Percentiles rank a stretch among this genome's conserved stretches.
These are phyloP conservation scores for Ceratocystis variospora DNA, from an alignment of 2,329 filamentous ascomycete species.

Conservation along the genomic window DNA sequence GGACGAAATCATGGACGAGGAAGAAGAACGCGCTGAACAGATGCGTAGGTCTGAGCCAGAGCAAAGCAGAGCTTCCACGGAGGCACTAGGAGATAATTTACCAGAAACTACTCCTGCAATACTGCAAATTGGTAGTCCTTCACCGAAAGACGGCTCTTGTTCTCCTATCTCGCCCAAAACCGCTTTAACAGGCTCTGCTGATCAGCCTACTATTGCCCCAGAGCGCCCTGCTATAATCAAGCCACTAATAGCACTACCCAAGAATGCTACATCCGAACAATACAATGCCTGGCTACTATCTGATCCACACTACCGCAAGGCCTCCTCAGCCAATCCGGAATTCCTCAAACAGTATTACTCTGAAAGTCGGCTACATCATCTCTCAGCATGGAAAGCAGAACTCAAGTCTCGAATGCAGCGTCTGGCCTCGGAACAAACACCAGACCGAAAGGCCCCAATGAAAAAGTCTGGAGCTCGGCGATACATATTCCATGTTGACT, in stretches of 20 bases:
- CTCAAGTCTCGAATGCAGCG: constrained; percentile 79
- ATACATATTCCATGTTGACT: constrained; percentile 92
- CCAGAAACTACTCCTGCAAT: background rate
- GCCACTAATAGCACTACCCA: constrained; percentile 20
- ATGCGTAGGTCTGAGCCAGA: background rate
- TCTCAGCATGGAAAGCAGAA: constrained; percentile 93
- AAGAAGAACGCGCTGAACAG: background rate
- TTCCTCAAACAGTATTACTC: constrained; percentile 92
- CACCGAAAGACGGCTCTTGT: background rate
- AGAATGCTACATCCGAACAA: constrained; percentile 79
- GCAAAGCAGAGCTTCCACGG: background rate
- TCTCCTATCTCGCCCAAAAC: background rate
- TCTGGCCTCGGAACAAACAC: constrained; percentile 55
- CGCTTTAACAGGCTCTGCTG: background rate
- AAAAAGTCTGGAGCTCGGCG: constrained; percentile 49
- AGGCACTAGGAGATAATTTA: background rate
- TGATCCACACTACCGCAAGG: constrained; percentile 74
- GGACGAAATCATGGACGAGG: constrained; percentile 9
- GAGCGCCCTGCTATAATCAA: background rate
- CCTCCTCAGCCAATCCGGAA: constrained; percentile 80
- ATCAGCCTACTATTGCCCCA: background rate
- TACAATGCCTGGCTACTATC: constrained; percentile 76
- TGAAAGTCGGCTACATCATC: constrained; percentile 84
- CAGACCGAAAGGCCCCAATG: constrained; percentile 33
- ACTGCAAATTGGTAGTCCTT: background rate